These are phyloP conservation scores for Gloeophyllum trabeum DNA, from an alignment of 768 basidiomycete species.

Conservation along the genomic window DNA sequence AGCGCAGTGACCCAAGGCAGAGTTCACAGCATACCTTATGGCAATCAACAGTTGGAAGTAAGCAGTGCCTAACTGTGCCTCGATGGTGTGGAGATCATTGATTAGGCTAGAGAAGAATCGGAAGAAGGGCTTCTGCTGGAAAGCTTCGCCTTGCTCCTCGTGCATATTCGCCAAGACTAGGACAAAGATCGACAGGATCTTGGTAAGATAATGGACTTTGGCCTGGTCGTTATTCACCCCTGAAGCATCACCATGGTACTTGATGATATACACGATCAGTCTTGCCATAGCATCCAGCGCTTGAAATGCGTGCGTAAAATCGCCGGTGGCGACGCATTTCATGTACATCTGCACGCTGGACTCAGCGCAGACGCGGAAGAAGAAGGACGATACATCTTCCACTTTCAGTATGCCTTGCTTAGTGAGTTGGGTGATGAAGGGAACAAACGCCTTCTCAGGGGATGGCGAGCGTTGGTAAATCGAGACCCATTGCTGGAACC, in stretches of 20 bases:
- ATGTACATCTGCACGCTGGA: slow-evolving; percentile 85
- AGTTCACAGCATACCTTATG: slow-evolving; percentile 64
- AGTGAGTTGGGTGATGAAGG: slow-evolving; percentile 93
- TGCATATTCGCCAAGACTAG: slow-evolving; percentile 91
- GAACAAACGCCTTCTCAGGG: slow-evolving; percentile 91
- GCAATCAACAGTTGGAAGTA: slow-evolving; percentile 85
- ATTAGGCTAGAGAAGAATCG: slow-evolving; percentile 95
- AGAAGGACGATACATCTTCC: slow-evolving; percentile 93
- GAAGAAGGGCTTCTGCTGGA: slow-evolving; percentile 97
- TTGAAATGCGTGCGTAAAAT: slow-evolving; percentile 74
- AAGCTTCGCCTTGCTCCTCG: slow-evolving; percentile 83
- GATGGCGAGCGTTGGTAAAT: slow-evolving; percentile 87
- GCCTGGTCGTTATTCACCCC: slow-evolving; percentile 90
- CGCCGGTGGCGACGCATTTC: slow-evolving; percentile 61
- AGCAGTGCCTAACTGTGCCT: slow-evolving; percentile 73
- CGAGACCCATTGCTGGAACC: slow-evolving; percentile 93
- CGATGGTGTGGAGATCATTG: slow-evolving; percentile 83
- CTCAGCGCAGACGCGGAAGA: slow-evolving; percentile 97
- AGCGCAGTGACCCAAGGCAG: slow-evolving; percentile 1
- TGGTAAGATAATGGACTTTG: slow-evolving; percentile 92
- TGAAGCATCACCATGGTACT: slow-evolving; percentile 95
- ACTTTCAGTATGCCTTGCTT: slow-evolving; percentile 95
- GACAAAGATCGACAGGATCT: slow-evolving; percentile 95
- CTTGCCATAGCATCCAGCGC: slow-evolving; percentile 93
- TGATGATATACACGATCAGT: slow-evolving; percentile 95